Evolutionary conservation across 176 grass and related monocot genomes (phyloP), one percentile per base, ranked within the genome.

Genomic region (Chrysopogon serrulatus): DNA sequence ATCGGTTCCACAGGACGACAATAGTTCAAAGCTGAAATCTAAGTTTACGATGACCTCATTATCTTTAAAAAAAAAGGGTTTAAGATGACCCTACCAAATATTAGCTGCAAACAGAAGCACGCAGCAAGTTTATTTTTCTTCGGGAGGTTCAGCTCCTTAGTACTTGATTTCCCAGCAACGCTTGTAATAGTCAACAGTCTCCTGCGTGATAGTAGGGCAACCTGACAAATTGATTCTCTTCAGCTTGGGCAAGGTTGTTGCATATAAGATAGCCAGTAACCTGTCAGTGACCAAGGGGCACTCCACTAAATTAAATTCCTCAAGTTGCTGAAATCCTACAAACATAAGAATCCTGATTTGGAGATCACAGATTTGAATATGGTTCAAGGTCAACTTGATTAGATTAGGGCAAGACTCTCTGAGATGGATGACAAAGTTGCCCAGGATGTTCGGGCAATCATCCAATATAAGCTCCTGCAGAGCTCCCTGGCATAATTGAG

Each of bases 381-480:
- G 3, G 40, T 44, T 76, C 30, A 83, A 19, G 56, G 32, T 3
- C 71, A 66, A 19, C 71, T 37, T 65, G 31, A 74, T 24, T 71
- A 83, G 40, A 64, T 65, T 74, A 8, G 19, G 68, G 37, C 68
- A 72, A 31, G 14, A 5, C 11, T 0, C 39, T 4, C 80, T 23
- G 33, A 84, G 71, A 30, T 1, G 2, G 42, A 2, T 1, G 0
- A 30, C 31, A 75, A 13, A 65, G 42, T 18, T 21, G 14, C 57
- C 57, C 15, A 6, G 19, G 31, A 74, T 21, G 2, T 13, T 21
- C 16, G 0, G 9, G 57, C 81, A 83, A 0, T 36, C 81, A 9
- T 65, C 82, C 72, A 84, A 49, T 10, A 66, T 65, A 24, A 75
- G 42, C 39, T 76, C 82, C 31, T 75, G 82, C 71, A 65, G 69